Evolutionary conservation across 306 rosid genomes (phyloP).

Genomic region (Erythrophleum fordii): DNA sequence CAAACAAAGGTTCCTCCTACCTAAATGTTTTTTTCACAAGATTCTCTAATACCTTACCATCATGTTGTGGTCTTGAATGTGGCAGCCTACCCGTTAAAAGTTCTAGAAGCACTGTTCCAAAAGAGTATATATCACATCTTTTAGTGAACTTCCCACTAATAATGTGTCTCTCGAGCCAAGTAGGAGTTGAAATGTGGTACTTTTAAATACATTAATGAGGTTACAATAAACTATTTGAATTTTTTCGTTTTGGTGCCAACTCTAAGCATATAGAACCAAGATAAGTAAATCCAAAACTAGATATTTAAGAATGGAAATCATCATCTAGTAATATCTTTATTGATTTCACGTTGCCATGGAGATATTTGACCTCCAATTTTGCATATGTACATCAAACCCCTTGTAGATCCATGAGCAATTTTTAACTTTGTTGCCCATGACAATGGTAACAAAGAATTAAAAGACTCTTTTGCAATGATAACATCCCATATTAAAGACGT

Average conservation of each 20-base stretch:
- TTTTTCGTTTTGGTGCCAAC: constrained; percentile 47
- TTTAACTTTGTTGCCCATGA: constrained; percentile 74
- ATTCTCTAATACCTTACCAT: constrained; percentile 60
- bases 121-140: constrained; percentile 78
- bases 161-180: constrained; percentile 68
- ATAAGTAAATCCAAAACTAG: constrained; percentile 73
- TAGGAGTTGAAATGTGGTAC: constrained; percentile 47
- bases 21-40: constrained; percentile 63
- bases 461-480: constrained; percentile 55
- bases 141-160: constrained; percentile 68
- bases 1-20: constrained; percentile 65
- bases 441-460: constrained; percentile 50
- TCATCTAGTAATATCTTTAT: constrained; percentile 73
- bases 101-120: constrained; percentile 69
- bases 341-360: constrained; percentile 77
- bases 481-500: constrained; percentile 29
- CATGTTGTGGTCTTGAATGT: constrained; percentile 56
- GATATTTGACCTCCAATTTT: constrained; percentile 68
- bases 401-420: constrained; percentile 77
- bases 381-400: constrained; percentile 71
- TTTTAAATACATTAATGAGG: constrained; percentile 47
- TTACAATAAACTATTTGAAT: constrained; percentile 42
- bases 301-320: constrained; percentile 66
- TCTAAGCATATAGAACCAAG: constrained; percentile 50
- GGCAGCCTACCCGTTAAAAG: constrained; percentile 64